Evolutionary conservation across 176 grass and related monocot genomes (phyloP), one percentile per base, ranked within the genome.

Genomic region (Lolium multiflorum): DNA sequence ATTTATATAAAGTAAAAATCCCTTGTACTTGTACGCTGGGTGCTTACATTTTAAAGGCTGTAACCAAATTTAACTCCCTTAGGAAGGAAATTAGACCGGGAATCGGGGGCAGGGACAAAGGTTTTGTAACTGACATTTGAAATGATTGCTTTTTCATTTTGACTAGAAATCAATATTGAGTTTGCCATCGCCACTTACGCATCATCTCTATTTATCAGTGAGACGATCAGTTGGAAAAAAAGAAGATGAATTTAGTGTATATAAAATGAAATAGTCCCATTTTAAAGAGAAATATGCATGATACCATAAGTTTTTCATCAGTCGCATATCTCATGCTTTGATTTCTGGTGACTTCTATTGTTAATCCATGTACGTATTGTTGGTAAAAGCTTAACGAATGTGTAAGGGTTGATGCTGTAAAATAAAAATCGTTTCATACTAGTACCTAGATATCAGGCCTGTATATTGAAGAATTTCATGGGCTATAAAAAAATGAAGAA

Each of bases 31-130:
- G 22, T 74, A 74, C 0, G 13, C 47, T 51, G 47, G 22, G 14
- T 50, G 71, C 71, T 74, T 46, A 7, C 46, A 51, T 26, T 54
- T 18, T 37, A 9, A 4, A 76, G 48, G 9, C 1, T 76, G 46
- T 68, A n/a, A n/a, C n/a, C n/a, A n/a, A n/a, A n/a, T 73, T n/a
- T 44, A 26, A 22, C 28, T 39, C 11, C 61, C 77, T 79, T 83
- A 55, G 62, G 38, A 88, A 39, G 50, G 14, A 10, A 77, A 60
- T 39, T 38, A 38, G 41, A 14, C 6, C 8, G 48, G 4, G 22
- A 18, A 21, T 43, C 50, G 20, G 13, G 41, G n/a, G 43, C n/a
- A n/a, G n/a, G n/a, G n/a, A 84, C 20, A 39, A 39, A 59, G 16
- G 35, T 54, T 70, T 35, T 21, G 11, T 2, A 59, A 21, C 7